These are phyloP conservation scores for Diophrys sp. DNA, from an alignment of 73 alveolate genomes.

Conservation along the genomic window DNA sequence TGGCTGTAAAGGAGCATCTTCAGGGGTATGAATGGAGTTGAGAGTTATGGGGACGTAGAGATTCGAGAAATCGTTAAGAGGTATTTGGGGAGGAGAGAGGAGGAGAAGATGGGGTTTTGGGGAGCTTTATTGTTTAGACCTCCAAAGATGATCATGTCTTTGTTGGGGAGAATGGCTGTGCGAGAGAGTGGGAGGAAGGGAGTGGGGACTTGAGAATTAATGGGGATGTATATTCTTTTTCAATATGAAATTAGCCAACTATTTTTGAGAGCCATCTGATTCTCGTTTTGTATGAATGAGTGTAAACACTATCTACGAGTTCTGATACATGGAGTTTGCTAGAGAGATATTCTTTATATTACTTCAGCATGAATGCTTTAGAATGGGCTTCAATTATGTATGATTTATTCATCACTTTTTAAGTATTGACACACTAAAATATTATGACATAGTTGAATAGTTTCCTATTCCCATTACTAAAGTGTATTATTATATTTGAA, in stretches of 20 bases:
- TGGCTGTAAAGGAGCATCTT: slow-evolving; percentile 48
- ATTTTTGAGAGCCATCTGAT: slow-evolving; percentile 50
- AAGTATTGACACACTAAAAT: too few relatives aligned
- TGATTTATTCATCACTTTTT: too few relatives aligned
- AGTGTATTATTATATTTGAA: too few relatives aligned
- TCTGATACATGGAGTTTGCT: too few relatives aligned
- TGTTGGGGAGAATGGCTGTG: slow-evolving; percentile 45
- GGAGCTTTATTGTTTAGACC: slow-evolving; percentile 49
- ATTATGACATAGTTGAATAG: too few relatives aligned
- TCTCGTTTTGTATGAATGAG: too few relatives aligned
- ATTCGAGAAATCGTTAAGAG: slow-evolving; percentile 32
- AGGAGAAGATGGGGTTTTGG: slow-evolving; percentile 33
- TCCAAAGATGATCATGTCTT: slow-evolving; percentile 49
- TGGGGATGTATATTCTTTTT: slow-evolving; percentile 35
- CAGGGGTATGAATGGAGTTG: slow-evolving; percentile 22
- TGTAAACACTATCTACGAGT: too few relatives aligned
- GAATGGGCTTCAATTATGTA: too few relatives aligned
- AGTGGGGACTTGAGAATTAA: slow-evolving; percentile 27
- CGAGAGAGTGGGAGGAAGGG: slow-evolving; percentile 55
- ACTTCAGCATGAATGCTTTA: too few relatives aligned
- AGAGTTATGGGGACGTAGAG: slow-evolving; percentile 23
- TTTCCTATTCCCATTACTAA: too few relatives aligned
- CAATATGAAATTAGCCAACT: slow-evolving; percentile 53
- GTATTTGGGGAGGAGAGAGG: slow-evolving; percentile 19
- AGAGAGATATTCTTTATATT: too few relatives aligned